A percentile compares a stretch with the other conserved stretches of the same genome.
phyloP scores from a whole-genome alignment of 2,329 filamentous ascomycete genomes.

The Calonectria montana region DNA sequence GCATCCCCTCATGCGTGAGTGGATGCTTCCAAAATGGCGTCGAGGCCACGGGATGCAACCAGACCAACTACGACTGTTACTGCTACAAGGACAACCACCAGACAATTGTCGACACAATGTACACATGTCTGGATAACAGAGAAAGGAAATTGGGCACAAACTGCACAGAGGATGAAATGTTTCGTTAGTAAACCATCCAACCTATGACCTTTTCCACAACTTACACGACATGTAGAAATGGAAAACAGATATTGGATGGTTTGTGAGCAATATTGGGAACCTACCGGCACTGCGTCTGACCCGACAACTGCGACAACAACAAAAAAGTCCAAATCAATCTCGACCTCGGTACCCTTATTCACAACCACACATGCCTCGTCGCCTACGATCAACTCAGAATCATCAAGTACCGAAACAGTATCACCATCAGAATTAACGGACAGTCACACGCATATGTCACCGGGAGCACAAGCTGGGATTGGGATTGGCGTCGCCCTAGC shows the following conservation, averaged over 20 bases:
- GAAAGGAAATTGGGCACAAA: constrained; percentile 27
- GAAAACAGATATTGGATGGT: constrained; percentile 44
- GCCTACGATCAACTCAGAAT: constrained; percentile 13
- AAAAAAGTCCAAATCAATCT: not conserved
- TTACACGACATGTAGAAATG: constrained; percentile 29
- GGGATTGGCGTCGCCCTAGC: constrained; percentile 31
- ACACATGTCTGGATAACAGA: constrained; percentile 32
- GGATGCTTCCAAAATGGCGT: constrained; percentile 39
- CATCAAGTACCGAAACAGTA: constrained; percentile 1
- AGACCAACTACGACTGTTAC: constrained; percentile 40
- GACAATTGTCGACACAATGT: constrained; percentile 39
- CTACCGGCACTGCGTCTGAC: constrained; percentile 37
- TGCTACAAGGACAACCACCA: constrained; percentile 40
- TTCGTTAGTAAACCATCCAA: constrained; percentile 24
- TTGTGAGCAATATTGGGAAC: constrained; percentile 42
- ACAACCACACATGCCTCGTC: not conserved
- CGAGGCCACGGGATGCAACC: constrained; percentile 35
- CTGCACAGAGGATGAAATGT: constrained; percentile 37
- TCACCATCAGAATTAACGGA: not conserved
- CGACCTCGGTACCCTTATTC: not conserved
- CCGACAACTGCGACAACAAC: constrained; percentile 28
- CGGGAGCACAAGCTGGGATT: constrained; percentile 35
- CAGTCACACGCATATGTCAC: constrained; percentile 10
- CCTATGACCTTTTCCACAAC: too few relatives aligned
- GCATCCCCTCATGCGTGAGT: constrained; percentile 34